Evolutionary conservation across 2,329 filamentous ascomycete species (phyloP), one percentile per base, ranked within the genome.

Genomic region (Beauveria australis): DNA sequence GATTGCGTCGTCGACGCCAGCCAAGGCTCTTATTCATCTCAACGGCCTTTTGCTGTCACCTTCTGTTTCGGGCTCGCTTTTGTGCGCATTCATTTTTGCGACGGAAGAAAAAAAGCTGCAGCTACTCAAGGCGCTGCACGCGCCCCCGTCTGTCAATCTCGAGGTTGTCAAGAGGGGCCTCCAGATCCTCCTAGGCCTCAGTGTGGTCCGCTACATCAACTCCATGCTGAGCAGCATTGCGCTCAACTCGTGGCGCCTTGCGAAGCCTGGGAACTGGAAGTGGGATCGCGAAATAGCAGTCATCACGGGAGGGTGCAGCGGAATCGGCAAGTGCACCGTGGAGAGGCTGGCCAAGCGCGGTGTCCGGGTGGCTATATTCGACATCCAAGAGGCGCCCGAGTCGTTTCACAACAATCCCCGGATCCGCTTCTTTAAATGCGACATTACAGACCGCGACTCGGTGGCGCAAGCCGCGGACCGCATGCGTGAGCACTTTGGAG

Each of bases 291-390:
- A 79, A 59, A 67, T 79, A 2, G 76, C 76, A 0, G 70, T 79
- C 5, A 73, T 79, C 1, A 79, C 77, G 1, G 77, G 77, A 3
- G 76, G 75, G 2, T 76, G 72, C 44, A 72, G 74, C 55, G 77
- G 77, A 3, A 77, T 79, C 52, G 77, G 77, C 1, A 66, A 66
- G 28, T 67, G 68, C 59, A 70, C 78, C 52, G 73, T 70, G 14
- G 65, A 69, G 53, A 69, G 61, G 53, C 71, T 74, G 10, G 63
- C 68, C 0, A 59, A 53, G 0, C 62, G 75, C 57, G 81, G 81
- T 0, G 77, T 88, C 63, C 86, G 81, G 63, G 86, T 91, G 18
- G 86, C 84, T 0, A 83, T 91, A 1, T 68, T 92, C 16, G 89
- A 92, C 71, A 79, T 89, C 24, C 67, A 70, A 56, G 66, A 65